Percentiles rank a stretch among this genome's conserved stretches.
Conservation (phyloP, 345 rosid genomes). For the Salix koriyanagi region DNA sequence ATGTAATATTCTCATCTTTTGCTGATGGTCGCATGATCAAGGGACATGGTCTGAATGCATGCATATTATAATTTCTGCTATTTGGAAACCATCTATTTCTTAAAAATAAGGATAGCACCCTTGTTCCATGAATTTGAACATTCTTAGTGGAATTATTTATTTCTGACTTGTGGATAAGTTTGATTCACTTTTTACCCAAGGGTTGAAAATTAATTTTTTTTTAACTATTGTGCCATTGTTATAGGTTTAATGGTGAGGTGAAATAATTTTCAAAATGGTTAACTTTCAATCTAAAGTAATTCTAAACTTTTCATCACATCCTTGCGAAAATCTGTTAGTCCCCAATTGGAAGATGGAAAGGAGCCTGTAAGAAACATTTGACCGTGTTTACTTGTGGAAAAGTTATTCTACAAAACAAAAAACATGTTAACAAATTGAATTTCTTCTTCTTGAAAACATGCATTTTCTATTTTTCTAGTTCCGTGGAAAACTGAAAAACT, state of each 20-base stretch:
- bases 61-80: not conserved
- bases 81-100: not conserved
- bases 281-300: not conserved
- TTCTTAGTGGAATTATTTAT: not conserved
- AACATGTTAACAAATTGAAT: too few relatives aligned
- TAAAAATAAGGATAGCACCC: not conserved
- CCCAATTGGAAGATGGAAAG: not conserved
- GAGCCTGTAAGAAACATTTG: not conserved
- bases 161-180: not conserved
- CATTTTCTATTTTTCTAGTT: too few relatives aligned
- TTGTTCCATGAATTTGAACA: not conserved
- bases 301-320: not conserved
- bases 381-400: too few relatives aligned
- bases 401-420: too few relatives aligned
- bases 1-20: constrained; percentile 36
- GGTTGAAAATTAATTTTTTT: not conserved
- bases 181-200: not conserved
- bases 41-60: not conserved
- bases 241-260: not conserved
- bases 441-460: too few relatives aligned
- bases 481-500: too few relatives aligned
- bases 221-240: not conserved
- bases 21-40: not conserved
- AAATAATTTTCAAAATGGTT: not conserved
- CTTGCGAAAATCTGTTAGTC: not conserved